Evolutionary conservation across 805 yeast genomes (phyloP).

Genomic region (Saccharomycopsis javanensis): DNA sequence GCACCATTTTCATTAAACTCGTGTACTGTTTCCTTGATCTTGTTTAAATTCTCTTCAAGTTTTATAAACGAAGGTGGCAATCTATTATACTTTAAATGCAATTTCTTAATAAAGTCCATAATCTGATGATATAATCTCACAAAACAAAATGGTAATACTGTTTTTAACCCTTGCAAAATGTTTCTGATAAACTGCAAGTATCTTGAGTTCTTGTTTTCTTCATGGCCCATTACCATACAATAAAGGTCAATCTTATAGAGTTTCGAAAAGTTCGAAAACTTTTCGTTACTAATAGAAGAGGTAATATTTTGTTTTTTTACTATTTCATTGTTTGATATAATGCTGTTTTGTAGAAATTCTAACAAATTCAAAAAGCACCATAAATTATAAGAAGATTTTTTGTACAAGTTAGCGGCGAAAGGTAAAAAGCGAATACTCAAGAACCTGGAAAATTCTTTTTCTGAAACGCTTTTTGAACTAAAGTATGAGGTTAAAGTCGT

Average conservation of each 20-base stretch:
- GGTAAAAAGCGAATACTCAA: background rate
- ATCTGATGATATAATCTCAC: background rate
- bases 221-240: background rate
- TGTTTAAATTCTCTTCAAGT: background rate
- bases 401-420: background rate
- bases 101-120: background rate
- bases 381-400: background rate
- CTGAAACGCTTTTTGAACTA: background rate
- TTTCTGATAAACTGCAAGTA: background rate
- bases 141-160: conserved; percentile 8
- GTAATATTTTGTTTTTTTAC: background rate
- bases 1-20: conserved; percentile 1
- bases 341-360: conserved; percentile 1
- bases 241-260: conserved; percentile 3
- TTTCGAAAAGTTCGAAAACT: background rate
- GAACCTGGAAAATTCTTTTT: background rate
- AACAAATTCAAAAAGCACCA: conserved; percentile 7
- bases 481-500: background rate
- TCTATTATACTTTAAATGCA: background rate
- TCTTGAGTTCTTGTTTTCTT: background rate
- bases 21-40: background rate
- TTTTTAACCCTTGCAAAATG: background rate
- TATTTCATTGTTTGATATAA: conserved; percentile 1
- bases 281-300: background rate
- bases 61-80: background rate